Conservation (phyloP, 805 yeast genomes). For the Schwanniomyces pseudopolymorphus region DNA sequence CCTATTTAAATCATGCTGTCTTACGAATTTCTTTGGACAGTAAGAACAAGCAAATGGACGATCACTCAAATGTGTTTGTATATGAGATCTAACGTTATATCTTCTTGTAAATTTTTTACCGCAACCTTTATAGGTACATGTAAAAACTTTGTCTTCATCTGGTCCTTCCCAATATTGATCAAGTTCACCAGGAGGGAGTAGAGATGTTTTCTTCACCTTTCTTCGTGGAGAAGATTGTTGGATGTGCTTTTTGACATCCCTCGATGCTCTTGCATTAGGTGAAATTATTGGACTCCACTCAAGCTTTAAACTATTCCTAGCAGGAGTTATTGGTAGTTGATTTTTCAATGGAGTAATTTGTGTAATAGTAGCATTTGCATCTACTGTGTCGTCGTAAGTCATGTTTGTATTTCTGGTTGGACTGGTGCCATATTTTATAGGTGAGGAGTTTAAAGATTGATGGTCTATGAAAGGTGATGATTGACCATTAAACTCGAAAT, state of each 20-base stretch:
- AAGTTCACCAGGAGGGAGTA: constrained; percentile 85
- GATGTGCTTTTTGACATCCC: constrained; percentile 26
- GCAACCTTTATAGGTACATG: constrained; percentile 76
- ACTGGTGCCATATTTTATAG: constrained; percentile 22
- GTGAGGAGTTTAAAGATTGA: constrained; percentile 30
- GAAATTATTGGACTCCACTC: constrained; percentile 48
- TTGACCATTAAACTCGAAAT: constrained; percentile 9
- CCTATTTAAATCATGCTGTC: constrained; percentile 92
- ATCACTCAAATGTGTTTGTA: constrained; percentile 94
- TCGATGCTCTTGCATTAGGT: constrained; percentile 28
- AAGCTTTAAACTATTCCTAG: constrained; percentile 28
- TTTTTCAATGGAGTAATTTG: constrained; percentile 41
- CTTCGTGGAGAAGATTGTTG: constrained; percentile 48
- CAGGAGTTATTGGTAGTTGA: constrained; percentile 33
- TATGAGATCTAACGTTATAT: constrained; percentile 91
- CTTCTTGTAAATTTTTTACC: constrained; percentile 82
- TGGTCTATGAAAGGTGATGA: constrained; percentile 22
- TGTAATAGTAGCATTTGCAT: constrained; percentile 39
- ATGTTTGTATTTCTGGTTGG: constrained; percentile 16
- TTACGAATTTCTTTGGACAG: constrained; percentile 84
- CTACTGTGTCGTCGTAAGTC: constrained; percentile 32
- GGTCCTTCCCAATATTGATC: constrained; percentile 85
- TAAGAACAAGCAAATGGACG: constrained; percentile 81
- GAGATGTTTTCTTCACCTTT: constrained; percentile 56
- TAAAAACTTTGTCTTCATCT: constrained; percentile 64